These are phyloP conservation scores for Tolypocladium guangdongense DNA, from an alignment of 2,329 filamentous ascomycete species.

Conservation along the genomic window DNA sequence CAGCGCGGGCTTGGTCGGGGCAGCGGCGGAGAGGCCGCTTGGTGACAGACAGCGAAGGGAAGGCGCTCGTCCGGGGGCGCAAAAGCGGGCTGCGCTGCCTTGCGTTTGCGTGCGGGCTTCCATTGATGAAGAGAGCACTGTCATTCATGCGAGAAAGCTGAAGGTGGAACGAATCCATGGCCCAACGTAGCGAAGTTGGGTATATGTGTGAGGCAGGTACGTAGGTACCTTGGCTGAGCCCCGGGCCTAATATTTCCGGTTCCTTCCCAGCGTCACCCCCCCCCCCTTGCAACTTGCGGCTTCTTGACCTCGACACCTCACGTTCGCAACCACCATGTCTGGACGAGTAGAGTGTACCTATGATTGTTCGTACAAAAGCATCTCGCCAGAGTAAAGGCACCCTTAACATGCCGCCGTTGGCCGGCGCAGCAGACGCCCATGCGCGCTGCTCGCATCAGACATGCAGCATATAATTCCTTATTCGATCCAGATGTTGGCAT, in stretches of 20 bases:
- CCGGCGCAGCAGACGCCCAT: neutral
- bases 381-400: neutral
- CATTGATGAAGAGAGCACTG: neutral
- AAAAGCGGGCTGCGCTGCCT: neutral
- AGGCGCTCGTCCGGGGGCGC: conserved; percentile 7
- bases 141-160: neutral
- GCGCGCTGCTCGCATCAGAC: conserved; percentile 3
- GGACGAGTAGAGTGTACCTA: no score
- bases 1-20: neutral
- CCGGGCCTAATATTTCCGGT: neutral
- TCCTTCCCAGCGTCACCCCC: neutral
- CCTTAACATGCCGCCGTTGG: neutral
- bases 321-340: neutral
- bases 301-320: neutral
- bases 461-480: conserved; percentile 3
- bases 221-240: neutral
- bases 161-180: neutral
- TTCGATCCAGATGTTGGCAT: neutral
- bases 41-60: neutral
- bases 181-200: neutral
- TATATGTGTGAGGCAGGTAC: no score
- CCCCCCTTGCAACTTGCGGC: neutral
- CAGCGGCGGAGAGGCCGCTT: neutral
- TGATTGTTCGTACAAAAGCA: no score
- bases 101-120: neutral